Base-by-base conservation (phyloP, 192 early-diverging fungal genomes). In the Coemansia brasiliensis region DNA sequence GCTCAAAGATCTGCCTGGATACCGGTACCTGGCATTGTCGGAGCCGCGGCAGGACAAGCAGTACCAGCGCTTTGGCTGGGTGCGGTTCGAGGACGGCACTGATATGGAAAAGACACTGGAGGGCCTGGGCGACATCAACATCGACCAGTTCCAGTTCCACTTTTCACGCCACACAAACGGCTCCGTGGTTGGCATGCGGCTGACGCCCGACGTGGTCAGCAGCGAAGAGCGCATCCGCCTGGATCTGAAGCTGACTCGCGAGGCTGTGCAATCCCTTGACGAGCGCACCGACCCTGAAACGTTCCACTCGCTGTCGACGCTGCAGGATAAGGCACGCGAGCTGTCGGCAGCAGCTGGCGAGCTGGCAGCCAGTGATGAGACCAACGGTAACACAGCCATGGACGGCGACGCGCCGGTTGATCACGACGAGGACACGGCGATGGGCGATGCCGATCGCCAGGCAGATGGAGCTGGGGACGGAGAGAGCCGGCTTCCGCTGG, bases 11-110 rank as follows among this genome's bases (percentile, higher is more conserved):
- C 76, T 88, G n/a, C 71, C 84, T 13, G 94, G 95, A 0, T 98
- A 89, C 76, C 81, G 90, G 60, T 87, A 89, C 72, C 74, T 96
- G 26, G 86, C 89, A 10, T 68, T 98, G 5, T 90, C 90, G 12
- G 94, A 95, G 57, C 94, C 96, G 3, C 85, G 85, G 17, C 84
- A 90, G 26, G 80, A 84, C 63, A 91, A 91, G 68, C 87, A 91
- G 58, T 90, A 89, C 71, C 84, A 89, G 67, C 88, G 96, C 13
- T 82, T 94, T 56, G 96, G 93, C 10, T 98, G 96, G 96, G 87
- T 93, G 59, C 83, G 87, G 18, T 96, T 97, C 61, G 83, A 88
- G 46, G 78, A 89, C 22, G 92, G 87, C 17, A 90, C 91, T n/a
- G 88, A 96, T 63, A 82, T 96, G 69, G 83, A 87, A 11, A 77